phyloP scores from a whole-genome alignment of 345 rosid species.

The Sapria himalayana region DNA sequence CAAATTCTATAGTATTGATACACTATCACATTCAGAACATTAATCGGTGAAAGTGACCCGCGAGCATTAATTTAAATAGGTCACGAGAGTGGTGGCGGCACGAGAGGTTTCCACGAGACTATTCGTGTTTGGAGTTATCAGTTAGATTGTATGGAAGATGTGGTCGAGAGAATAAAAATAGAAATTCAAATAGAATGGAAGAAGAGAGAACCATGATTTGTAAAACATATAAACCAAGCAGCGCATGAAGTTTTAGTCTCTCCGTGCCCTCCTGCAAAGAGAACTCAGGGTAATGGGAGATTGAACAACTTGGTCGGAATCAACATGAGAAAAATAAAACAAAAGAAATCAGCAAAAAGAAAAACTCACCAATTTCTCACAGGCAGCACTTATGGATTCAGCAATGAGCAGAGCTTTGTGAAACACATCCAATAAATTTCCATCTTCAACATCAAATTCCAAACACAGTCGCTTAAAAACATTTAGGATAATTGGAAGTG shows the following conservation, averaged over 20 bases:
- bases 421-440: slow-evolving; percentile 26
- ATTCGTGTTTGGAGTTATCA: too few relatives aligned
- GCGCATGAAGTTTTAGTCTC: slow-evolving; percentile 32
- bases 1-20: too few relatives aligned
- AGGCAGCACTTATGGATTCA: slow-evolving; percentile 27
- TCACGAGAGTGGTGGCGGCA: too few relatives aligned
- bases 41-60: too few relatives aligned
- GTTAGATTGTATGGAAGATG: too few relatives aligned
- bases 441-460: slow-evolving; percentile 15
- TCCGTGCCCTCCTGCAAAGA: slow-evolving; percentile 30
- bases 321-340: neutral
- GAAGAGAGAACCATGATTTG: slow-evolving; percentile 48
- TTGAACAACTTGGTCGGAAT: neutral
- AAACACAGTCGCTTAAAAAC: slow-evolving; percentile 27
- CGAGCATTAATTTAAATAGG: too few relatives aligned
- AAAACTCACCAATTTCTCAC: slow-evolving; percentile 35
- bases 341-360: slow-evolving; percentile 6
- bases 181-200: slow-evolving; percentile 5
- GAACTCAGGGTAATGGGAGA: neutral
- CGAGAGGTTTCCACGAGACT: too few relatives aligned
- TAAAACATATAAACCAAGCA: slow-evolving; percentile 54
- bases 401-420: slow-evolving; percentile 42
- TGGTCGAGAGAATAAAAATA: slow-evolving; percentile 2
- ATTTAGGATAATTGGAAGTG: slow-evolving; percentile 36
- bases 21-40: too few relatives aligned